Evolutionary conservation across 176 grass and related monocot species (phyloP).

Genomic region (bread wheat (Triticum aestivum)): DNA sequence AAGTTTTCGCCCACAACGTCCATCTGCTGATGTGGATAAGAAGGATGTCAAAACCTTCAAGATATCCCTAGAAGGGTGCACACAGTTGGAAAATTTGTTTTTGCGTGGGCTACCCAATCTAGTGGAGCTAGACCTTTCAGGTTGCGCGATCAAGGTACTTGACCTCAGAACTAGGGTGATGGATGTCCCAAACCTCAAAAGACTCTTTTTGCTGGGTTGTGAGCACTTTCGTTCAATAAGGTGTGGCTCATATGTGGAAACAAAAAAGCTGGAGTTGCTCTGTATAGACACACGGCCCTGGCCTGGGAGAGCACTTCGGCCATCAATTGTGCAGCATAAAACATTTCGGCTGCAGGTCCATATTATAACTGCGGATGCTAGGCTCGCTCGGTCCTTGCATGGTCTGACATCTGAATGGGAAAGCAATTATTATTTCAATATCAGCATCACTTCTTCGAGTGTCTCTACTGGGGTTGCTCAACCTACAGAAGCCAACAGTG

Average conservation of each 20-base stretch:
- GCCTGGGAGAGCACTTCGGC: neutral
- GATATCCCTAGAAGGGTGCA: neutral
- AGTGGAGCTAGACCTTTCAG: slow-evolving; percentile 2
- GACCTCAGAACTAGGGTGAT: neutral
- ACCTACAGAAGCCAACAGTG: neutral
- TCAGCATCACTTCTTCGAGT: neutral
- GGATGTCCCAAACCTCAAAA: neutral
- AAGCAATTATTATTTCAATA: neutral
- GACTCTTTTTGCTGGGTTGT: slow-evolving; percentile 1
- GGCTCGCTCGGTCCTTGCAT: neutral
- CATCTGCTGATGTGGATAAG: neutral
- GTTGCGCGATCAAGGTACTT: neutral
- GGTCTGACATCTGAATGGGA: too few species aligned
- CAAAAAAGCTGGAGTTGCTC: neutral
- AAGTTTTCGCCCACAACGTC: neutral
- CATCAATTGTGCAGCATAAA: neutral
- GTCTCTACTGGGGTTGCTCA: neutral
- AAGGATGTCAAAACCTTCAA: neutral
- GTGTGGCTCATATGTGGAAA: neutral
- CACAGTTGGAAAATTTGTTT: neutral
- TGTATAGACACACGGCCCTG: slow-evolving; percentile 2
- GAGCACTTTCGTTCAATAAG: neutral
- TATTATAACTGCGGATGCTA: neutral
- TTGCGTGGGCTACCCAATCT: neutral
- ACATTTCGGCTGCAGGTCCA: fast-evolving